These are phyloP conservation scores for Cryphonectria parasitica DNA, from an alignment of 2,329 filamentous ascomycete genomes.

Conservation along the genomic window DNA sequence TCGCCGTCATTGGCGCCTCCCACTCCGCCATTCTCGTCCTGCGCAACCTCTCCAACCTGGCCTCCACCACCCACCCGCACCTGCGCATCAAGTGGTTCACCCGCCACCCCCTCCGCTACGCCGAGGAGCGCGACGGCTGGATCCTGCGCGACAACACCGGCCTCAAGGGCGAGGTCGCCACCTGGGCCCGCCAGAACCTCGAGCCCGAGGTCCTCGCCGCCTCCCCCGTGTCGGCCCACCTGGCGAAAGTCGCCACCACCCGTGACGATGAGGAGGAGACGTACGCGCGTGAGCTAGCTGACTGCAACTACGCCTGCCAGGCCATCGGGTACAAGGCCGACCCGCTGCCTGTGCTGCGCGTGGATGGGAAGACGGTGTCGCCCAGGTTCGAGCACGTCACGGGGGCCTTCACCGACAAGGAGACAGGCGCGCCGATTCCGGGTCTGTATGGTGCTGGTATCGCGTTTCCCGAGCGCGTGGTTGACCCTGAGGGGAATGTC, in stretches of 20 bases:
- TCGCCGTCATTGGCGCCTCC: slow-evolving; percentile 65
- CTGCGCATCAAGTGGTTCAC: slow-evolving; percentile 66
- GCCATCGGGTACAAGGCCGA: slow-evolving; percentile 62
- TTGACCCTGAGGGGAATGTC: slow-evolving; percentile 63
- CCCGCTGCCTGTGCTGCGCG: slow-evolving; percentile 51
- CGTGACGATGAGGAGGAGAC: slow-evolving; percentile 47
- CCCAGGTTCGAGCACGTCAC: slow-evolving; percentile 40
- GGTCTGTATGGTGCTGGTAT: slow-evolving; percentile 66
- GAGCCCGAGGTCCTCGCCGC: slow-evolving; percentile 53
- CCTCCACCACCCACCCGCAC: slow-evolving; percentile 52
- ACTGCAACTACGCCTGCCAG: slow-evolving; percentile 58
- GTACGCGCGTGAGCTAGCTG: slow-evolving; percentile 51
- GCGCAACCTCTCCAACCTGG: slow-evolving; percentile 61
- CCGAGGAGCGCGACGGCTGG: slow-evolving; percentile 65
- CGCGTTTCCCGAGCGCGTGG: slow-evolving; percentile 64
- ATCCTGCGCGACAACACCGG: slow-evolving; percentile 68
- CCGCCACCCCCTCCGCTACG: slow-evolving; percentile 63
- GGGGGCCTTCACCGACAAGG: slow-evolving; percentile 52
- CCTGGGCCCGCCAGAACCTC: slow-evolving; percentile 62
- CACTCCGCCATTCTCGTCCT: slow-evolving; percentile 67
- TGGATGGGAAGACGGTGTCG: slow-evolving; percentile 34
- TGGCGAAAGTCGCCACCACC: slow-evolving; percentile 51
- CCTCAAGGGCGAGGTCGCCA: slow-evolving; percentile 63
- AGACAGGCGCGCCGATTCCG: slow-evolving; percentile 45
- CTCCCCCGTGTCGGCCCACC: slow-evolving; percentile 50